Conservation (phyloP, 1,284 basidiomycete genomes). For the Fomitiporia mediterranea region DNA sequence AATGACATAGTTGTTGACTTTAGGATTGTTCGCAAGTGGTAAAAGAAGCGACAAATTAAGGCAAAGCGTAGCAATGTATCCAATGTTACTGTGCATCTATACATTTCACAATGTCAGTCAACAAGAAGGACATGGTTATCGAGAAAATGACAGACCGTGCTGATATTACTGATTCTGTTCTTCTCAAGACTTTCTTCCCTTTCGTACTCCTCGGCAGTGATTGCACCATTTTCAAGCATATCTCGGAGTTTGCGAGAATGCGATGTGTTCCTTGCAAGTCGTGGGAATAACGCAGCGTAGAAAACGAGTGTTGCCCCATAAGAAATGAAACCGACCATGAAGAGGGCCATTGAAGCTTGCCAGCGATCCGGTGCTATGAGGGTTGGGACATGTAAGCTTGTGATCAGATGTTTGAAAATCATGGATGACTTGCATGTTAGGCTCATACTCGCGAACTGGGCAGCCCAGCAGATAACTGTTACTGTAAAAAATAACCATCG, state of each 20-base stretch:
- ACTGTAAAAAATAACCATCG: conserved; percentile 70
- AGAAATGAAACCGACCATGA: conserved; percentile 75
- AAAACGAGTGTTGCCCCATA: conserved; percentile 78
- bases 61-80: conserved; percentile 61
- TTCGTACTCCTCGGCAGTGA: conserved; percentile 61
- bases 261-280: conserved; percentile 74
- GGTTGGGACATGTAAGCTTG: background rate
- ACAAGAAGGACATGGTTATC: background rate
- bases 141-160: conserved; percentile 52
- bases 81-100: conserved; percentile 73
- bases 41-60: conserved; percentile 73
- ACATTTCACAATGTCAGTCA: background rate
- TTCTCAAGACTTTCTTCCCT: conserved; percentile 75
- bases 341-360: conserved; percentile 72
- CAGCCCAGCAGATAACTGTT: conserved; percentile 74
- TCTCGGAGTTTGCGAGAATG: conserved; percentile 57
- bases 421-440: conserved; percentile 48
- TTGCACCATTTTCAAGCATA: conserved; percentile 55
- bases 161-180: conserved; percentile 82
- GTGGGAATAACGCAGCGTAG: conserved; percentile 79
- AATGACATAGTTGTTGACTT: conserved; percentile 68
- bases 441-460: conserved; percentile 73
- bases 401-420: background rate
- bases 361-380: conserved; percentile 58
- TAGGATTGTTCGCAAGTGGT: conserved; percentile 58